Evolutionary conservation across 768 basidiomycete species (phyloP), one percentile per base, ranked within the genome.

Genomic region (Termitomyces eurrhizus): DNA sequence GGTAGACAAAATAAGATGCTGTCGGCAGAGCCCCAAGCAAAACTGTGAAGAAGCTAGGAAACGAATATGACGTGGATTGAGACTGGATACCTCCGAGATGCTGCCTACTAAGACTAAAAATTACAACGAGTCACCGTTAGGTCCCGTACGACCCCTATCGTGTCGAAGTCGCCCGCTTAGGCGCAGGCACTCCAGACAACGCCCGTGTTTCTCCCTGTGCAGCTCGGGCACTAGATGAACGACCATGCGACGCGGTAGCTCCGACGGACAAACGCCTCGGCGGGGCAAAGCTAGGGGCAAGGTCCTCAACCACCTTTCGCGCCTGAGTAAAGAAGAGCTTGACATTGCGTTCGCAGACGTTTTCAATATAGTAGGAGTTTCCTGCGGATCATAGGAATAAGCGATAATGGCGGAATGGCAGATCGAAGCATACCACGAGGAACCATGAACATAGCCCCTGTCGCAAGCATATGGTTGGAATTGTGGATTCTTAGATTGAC

Each of bases 251-350:
- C 32, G 18, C 64, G 52, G 41, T 44, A n/a, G 29, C 54, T 42
- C 54, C 29, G 11, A 56, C 16, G n/a, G 56, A 56, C 21, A 33
- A 56, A 46, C 56, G 45, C 51, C 64, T 51, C 13, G 66, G 50
- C 2, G 62, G 64, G 7, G 59, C 64, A 2, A 60, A 54, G 26
- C n/a, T 59, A 29, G 58, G 58, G 37, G 60, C 58, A 1, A 55
- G 41, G 21, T 57, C 57, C 5, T 63, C 63, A 12, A 63, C 66
- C 18, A 78, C 70, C 65, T 83, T 82, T 39, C 82, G 76, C 7
- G 92, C 93, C 75, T 98, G 96, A 0, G 95, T 89, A 75, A 98
- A 98, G 78, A 96, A 97, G 7, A 98, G 74, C 67, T 82, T 85
- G 33, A 88, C 92, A 50, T 89, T 86, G 32, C 92, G 87, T 35